phyloP scores from a whole-genome alignment of 2,329 filamentous ascomycete genomes.

The Microdochium nivale region DNA sequence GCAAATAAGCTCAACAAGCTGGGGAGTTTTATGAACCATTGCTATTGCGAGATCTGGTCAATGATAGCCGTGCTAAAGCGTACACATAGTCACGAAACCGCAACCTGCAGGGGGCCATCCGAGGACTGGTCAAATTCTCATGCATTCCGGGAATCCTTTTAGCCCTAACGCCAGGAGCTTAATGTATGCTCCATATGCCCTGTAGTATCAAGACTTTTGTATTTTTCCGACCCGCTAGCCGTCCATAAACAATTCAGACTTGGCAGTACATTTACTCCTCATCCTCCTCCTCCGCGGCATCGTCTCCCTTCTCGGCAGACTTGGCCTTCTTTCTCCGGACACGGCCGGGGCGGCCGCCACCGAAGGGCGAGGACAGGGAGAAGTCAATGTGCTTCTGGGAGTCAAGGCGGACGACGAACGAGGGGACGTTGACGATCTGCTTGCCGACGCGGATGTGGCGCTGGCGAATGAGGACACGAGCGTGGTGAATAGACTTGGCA shows the following conservation, averaged over 20 bases:
- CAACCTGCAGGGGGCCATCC: not conserved
- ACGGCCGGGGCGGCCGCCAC: conserved; percentile 93
- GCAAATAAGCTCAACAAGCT: conserved; percentile 1
- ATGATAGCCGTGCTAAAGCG: not conserved
- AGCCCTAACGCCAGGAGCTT: conserved; percentile 44
- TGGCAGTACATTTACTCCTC: conserved; percentile 50
- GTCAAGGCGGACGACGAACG: conserved; percentile 98
- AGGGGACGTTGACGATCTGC: conserved; percentile 99
- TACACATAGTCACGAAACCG: not conserved
- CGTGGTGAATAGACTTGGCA: conserved; percentile 99
- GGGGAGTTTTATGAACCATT: not conserved
- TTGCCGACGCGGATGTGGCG: conserved; percentile 99
- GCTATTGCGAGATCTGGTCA: not conserved
- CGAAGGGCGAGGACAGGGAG: conserved; percentile 92
- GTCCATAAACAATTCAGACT: conserved; percentile 15
- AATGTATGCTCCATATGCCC: conserved; percentile 29
- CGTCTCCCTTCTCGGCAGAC: conserved; percentile 80
- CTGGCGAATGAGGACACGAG: conserved; percentile 98
- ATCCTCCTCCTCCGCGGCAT: conserved; percentile 77
- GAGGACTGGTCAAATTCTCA: conserved; percentile 14
- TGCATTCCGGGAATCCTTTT: conserved; percentile 29
- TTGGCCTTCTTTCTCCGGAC: conserved; percentile 99
- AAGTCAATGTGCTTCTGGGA: conserved; percentile 99
- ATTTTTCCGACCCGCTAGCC: conserved; percentile 18
- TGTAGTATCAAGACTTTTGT: conserved; percentile 18